Evolutionary conservation across 2,329 filamentous ascomycete species (phyloP).

Genomic region (Laburnicola sp.): DNA sequence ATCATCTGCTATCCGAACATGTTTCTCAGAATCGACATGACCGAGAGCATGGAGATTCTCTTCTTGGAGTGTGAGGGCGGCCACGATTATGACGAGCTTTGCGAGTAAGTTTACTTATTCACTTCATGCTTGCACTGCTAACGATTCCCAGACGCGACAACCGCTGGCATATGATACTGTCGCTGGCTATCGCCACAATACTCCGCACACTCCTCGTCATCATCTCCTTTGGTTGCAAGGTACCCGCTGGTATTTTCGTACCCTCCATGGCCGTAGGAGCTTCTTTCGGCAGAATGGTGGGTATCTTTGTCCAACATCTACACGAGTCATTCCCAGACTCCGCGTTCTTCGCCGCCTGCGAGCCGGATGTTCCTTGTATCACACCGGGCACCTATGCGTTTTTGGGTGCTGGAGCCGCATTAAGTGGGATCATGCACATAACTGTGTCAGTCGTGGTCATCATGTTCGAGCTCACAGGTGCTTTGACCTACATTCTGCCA

Average conservation of each 20-base stretch:
- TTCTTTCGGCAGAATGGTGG: constrained; percentile 89
- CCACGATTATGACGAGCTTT: constrained; percentile 87
- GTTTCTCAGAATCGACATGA: constrained; percentile 97
- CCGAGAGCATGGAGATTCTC: constrained; percentile 97
- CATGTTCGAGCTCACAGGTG: constrained; percentile 99
- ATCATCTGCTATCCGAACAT: constrained; percentile 96
- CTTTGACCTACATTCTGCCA: constrained; percentile 91
- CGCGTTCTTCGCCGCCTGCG: constrained; percentile 83
- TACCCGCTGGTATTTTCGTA: constrained; percentile 96
- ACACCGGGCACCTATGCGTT: constrained; percentile 98
- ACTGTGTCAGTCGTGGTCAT: constrained; percentile 97
- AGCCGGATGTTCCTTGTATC: constrained; percentile 91
- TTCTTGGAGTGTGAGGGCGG: constrained; percentile 90
- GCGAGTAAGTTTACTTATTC: constrained; percentile 60
- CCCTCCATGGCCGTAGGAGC: constrained; percentile 97
- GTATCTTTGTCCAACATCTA: constrained; percentile 87
- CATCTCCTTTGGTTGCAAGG: constrained; percentile 96
- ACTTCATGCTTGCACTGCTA: constrained; percentile 16
- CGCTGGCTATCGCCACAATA: constrained; percentile 76
- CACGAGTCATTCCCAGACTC: constrained; percentile 82
- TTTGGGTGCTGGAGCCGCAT: constrained; percentile 83
- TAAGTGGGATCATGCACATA: constrained; percentile 98
- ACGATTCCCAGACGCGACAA: constrained; percentile 57
- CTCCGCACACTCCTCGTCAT: constrained; percentile 85
- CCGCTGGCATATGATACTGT: constrained; percentile 76